phyloP scores from a whole-genome alignment of 805 yeast genomes.

The Myxozyma monticola region DNA sequence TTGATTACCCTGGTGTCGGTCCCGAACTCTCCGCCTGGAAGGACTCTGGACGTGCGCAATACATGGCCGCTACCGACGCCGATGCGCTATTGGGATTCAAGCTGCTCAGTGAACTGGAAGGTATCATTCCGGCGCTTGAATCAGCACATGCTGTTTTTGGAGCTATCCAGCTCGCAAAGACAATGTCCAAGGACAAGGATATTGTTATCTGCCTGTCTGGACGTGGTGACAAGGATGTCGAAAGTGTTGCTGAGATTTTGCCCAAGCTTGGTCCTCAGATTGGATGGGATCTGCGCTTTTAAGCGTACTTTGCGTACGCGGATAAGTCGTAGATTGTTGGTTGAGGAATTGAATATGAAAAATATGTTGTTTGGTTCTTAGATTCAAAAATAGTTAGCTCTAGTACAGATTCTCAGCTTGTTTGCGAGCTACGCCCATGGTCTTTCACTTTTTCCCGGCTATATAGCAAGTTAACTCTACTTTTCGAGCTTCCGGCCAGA shows the following conservation, averaged over 20 bases:
- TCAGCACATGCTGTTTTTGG: constrained; percentile 96
- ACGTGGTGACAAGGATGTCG: constrained; percentile 98
- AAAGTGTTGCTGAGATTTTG: constrained; percentile 90
- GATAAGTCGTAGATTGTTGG: no score
- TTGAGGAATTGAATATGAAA: no score
- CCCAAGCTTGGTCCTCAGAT: constrained; percentile 88
- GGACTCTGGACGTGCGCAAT: constrained; percentile 86
- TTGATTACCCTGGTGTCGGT: constrained; percentile 99
- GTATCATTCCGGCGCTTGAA: constrained; percentile 97
- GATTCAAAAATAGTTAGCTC: no score
- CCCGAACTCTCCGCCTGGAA: constrained; percentile 98
- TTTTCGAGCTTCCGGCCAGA: no score
- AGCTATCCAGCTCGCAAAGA: constrained; percentile 84
- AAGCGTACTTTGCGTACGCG: constrained; percentile 39
- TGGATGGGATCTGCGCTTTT: constrained; percentile 95
- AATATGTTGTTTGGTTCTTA: no score
- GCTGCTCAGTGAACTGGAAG: constrained; percentile 86
- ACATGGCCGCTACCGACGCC: constrained; percentile 92
- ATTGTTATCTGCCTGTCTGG: constrained; percentile 91
- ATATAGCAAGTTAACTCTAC: no score
- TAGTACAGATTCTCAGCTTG: no score
- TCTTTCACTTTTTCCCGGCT: no score
- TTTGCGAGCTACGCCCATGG: no score
- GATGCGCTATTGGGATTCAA: constrained; percentile 91
- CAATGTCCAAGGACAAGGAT: constrained; percentile 75